Conservation (phyloP, 2,329 filamentous ascomycete species). For the Aspergillus sp. region DNA sequence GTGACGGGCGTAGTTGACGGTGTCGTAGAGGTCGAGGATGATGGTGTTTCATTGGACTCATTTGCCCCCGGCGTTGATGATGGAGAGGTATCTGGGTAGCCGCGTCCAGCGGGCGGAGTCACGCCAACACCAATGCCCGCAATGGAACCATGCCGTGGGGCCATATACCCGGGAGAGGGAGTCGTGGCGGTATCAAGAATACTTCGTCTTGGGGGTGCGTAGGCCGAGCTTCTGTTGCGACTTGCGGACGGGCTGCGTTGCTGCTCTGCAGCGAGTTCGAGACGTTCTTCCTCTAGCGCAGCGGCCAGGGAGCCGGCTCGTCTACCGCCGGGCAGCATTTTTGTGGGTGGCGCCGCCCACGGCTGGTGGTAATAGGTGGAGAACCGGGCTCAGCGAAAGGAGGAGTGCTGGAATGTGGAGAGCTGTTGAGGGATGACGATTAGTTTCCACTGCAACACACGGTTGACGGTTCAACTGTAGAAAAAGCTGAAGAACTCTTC, state of each 20-base stretch:
- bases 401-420: slow-evolving; percentile 20
- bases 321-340: slow-evolving; percentile 33
- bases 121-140: slow-evolving; percentile 44
- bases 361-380: slow-evolving; percentile 31
- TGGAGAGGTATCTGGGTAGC: slow-evolving; percentile 32
- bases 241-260: slow-evolving; percentile 50
- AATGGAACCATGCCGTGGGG: slow-evolving; percentile 43
- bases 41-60: slow-evolving; percentile 12
- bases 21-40: slow-evolving; percentile 17
- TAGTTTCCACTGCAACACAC: neutral
- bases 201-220: slow-evolving; percentile 64
- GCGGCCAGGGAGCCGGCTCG: slow-evolving; percentile 62
- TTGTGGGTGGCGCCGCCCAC: slow-evolving; percentile 33
- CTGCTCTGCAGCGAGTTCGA: slow-evolving; percentile 72
- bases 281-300: slow-evolving; percentile 75
- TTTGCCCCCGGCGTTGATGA: slow-evolving; percentile 40
- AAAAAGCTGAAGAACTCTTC: neutral
- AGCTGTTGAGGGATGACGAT: slow-evolving; percentile 5
- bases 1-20: slow-evolving; percentile 27
- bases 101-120: slow-evolving; percentile 33
- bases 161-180: slow-evolving; percentile 51
- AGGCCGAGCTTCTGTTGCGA: slow-evolving; percentile 53
- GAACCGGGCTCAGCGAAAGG: slow-evolving; percentile 26
- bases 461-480: neutral
- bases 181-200: slow-evolving; percentile 67